phyloP scores from a whole-genome alignment of 2,329 filamentous ascomycete species.

The Colletotrichum phormii region DNA sequence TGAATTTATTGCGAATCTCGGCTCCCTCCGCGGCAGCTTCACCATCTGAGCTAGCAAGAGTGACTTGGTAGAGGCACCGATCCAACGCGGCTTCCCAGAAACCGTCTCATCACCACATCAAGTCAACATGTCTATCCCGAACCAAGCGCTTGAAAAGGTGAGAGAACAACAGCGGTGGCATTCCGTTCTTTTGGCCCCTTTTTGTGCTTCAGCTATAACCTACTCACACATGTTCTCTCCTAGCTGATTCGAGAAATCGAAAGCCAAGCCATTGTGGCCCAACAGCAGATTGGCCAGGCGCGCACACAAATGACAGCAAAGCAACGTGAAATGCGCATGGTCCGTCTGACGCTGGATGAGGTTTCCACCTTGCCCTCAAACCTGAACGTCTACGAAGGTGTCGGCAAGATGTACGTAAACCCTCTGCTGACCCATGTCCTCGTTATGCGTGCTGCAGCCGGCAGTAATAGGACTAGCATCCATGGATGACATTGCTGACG shows the following conservation, averaged over 20 bases:
- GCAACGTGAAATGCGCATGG: constrained; percentile 88
- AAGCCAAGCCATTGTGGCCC: constrained; percentile 85
- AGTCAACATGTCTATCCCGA: constrained; percentile 86
- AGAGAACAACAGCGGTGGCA: constrained; percentile 24
- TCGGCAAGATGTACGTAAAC: constrained; percentile 89
- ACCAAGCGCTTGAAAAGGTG: constrained; percentile 94
- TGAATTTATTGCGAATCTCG: not conserved
- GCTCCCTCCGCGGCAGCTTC: not conserved
- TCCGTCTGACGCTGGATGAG: constrained; percentile 88
- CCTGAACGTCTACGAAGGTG: constrained; percentile 90
- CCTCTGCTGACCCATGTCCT: not conserved
- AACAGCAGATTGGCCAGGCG: constrained; percentile 91
- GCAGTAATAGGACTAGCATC: not conserved
- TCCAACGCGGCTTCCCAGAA: not conserved
- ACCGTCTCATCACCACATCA: not conserved
- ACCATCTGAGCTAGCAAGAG: not conserved
- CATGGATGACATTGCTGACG: constrained; percentile 20
- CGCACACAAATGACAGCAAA: constrained; percentile 86
- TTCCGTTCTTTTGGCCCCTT: not conserved
- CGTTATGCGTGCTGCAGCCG: not conserved
- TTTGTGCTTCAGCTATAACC: constrained; percentile 14
- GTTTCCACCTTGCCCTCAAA: constrained; percentile 79
- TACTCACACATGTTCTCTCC: not conserved
- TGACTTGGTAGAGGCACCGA: not conserved
- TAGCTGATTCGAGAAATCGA: constrained; percentile 95